Evolutionary conservation across 2,329 filamentous ascomycete genomes (phyloP), one percentile per base, ranked within the genome.

Genomic region (Ophiostoma perfectum): DNA sequence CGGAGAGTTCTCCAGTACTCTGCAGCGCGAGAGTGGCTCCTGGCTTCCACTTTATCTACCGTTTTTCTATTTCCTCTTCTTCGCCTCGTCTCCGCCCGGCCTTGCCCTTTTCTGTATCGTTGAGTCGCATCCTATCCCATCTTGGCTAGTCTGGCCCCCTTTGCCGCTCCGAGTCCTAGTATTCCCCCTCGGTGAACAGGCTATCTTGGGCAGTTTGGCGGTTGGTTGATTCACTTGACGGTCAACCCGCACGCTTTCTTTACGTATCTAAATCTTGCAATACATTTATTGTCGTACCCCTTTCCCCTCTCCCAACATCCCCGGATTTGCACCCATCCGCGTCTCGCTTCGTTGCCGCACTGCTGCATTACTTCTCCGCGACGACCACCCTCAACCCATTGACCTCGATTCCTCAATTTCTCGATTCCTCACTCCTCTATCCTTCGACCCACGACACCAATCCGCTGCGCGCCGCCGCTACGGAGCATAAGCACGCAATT

Each of bases 391-490:
- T 52, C n/a, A 52, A 7, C 47, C 47, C 47, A 52, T 52, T n/a
- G 7, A 52, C 18, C 12, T 47, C 47, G 18, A 18, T n/a, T n/a
- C 47, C 7, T 27, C n/a, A 27, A 36, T n/a, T n/a, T n/a, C 3
- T 27, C n/a, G 27, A 36, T 55, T 27, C n/a, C 49, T 55, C 27
- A 2, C 49, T 11, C 49, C 49, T 60, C 55, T 38, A 60, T 38
- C 27, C 5, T 55, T 3, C 18, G 27, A 55, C 14, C 14, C 27
- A 8, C 55, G 27, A 27, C 27, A 27, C 27, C 27, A 1, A 60
- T 60, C 55, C 27, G 55, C 27, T 60, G 55, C 27, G 55, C 12
- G 55, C 55, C 38, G 55, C 55, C 36, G 14, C 55, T 60, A 60
- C 27, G 27, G 27, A 27, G 27, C 27, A 27, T 12, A 55, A 60